Percentiles rank a stretch among this genome's conserved stretches.
Conservation (phyloP, 257 asterid species). For the Nicotiana undulata region DNA sequence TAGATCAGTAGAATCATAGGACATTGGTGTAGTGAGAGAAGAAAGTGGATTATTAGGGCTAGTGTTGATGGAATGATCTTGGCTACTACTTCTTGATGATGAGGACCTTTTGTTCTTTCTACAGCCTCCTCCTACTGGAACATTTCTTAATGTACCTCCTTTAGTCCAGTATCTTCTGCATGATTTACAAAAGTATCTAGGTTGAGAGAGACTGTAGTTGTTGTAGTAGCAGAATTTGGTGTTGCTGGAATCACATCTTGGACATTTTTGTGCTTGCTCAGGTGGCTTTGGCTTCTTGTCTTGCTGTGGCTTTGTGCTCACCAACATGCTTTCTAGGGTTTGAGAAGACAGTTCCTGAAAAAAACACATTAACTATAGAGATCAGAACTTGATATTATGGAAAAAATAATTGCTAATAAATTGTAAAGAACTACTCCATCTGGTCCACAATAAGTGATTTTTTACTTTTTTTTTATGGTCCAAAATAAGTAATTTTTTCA, state of each 20-base stretch:
- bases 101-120: slow-evolving; percentile 62
- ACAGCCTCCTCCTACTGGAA: slow-evolving; percentile 97
- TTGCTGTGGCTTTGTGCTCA: slow-evolving; percentile 49
- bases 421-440: background rate
- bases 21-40: background rate
- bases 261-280: slow-evolving; percentile 65
- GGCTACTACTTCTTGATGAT: slow-evolving; percentile 33
- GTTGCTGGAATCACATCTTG: slow-evolving; percentile 83
- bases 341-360: slow-evolving; percentile 63
- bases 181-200: slow-evolving; percentile 86
- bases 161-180: slow-evolving; percentile 94
- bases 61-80: slow-evolving; percentile 24
- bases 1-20: slow-evolving; percentile 48
- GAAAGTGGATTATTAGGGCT: slow-evolving; percentile 23
- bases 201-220: slow-evolving; percentile 94
- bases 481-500: no score
- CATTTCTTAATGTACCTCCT: slow-evolving; percentile 85
- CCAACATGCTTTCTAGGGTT: slow-evolving; percentile 81
- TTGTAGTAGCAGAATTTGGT: slow-evolving; percentile 94
- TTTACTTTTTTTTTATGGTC: no score
- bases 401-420: background rate
- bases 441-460: no score
- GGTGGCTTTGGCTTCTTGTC: slow-evolving; percentile 76
- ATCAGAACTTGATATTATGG: background rate
- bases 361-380: background rate